Base-by-base conservation (phyloP, 1,284 basidiomycete genomes). In the Melampsora larici-populina region DNA sequence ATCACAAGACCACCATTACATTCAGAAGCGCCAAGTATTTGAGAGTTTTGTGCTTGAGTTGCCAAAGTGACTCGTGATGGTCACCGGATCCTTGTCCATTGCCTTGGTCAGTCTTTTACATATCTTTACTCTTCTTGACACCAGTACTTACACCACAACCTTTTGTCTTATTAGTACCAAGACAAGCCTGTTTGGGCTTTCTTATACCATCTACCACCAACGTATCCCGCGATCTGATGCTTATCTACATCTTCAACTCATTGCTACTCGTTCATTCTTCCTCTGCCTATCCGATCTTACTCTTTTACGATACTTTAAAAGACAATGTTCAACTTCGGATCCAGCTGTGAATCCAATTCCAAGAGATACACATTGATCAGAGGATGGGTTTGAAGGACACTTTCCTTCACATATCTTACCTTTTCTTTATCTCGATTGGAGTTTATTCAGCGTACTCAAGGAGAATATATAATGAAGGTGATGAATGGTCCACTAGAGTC, bases 401-500 rank as follows among this genome's bases (percentile, higher is more conserved):
- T 95, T 99, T 86, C 95, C 96, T 8, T 94, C 92, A 82, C 88
- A 94, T 43, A 94, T 99, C 80, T 84, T 97, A 79, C 93, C 93
- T 60, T 96, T 94, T 86, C 87, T 99, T 82, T 99, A 98, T 85
- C 89, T 99, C 64, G 95, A 96, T 73, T n/a, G n/a, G n/a, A n/a
- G n/a, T n/a, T n/a, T n/a, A n/a, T n/a, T n/a, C n/a, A n/a, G n/a
- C n/a, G n/a, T n/a, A n/a, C n/a, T n/a, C n/a, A n/a, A n/a, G n/a
- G n/a, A n/a, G n/a, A n/a, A n/a, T n/a, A n/a, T n/a, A n/a, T n/a
- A n/a, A n/a, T n/a, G n/a, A n/a, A n/a, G n/a, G n/a, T n/a, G n/a
- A n/a, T n/a, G n/a, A n/a, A n/a, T n/a, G n/a, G n/a, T n/a, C n/a
- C n/a, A n/a, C n/a, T n/a, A n/a, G n/a, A n/a, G n/a, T n/a, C n/a